phyloP scores from a whole-genome alignment of 345 rosid genomes.

The Conringia planisiliqua region DNA sequence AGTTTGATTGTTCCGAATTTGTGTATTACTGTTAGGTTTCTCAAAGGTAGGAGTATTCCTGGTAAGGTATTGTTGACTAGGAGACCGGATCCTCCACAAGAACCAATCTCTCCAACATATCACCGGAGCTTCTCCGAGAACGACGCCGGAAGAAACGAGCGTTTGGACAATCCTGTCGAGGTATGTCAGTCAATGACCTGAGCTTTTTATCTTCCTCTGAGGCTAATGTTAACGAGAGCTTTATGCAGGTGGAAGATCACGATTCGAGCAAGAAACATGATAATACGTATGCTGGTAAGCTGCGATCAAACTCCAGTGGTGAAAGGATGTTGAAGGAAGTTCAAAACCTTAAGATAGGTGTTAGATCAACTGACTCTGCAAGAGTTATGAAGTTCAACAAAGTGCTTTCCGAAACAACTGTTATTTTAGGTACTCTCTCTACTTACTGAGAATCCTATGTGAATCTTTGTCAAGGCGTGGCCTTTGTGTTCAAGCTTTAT shows the following conservation, averaged over 20 bases:
- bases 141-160: slow-evolving; percentile 64
- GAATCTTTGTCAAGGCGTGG: too few relatives aligned
- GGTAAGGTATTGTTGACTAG: slow-evolving; percentile 85
- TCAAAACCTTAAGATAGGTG: slow-evolving; percentile 55
- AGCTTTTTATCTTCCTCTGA: neutral
- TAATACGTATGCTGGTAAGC: slow-evolving; percentile 41
- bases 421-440: slow-evolving; percentile 60
- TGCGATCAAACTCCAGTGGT: slow-evolving; percentile 45
- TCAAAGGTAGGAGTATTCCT: slow-evolving; percentile 86
- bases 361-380: slow-evolving; percentile 84
- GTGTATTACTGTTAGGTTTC: slow-evolving; percentile 45
- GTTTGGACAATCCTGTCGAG: slow-evolving; percentile 43
- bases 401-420: slow-evolving; percentile 70
- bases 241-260: slow-evolving; percentile 47
- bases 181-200: slow-evolving; percentile 21
- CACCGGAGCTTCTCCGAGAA: slow-evolving; percentile 71
- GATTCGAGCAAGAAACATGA: slow-evolving; percentile 39
- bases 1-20: neutral
- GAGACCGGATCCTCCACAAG: slow-evolving; percentile 61
- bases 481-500: neutral
- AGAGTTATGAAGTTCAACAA: slow-evolving; percentile 83
- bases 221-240: neutral
- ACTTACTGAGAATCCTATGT: too few relatives aligned
- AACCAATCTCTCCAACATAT: slow-evolving; percentile 52
- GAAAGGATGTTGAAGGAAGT: slow-evolving; percentile 49